phyloP scores from a whole-genome alignment of 2,329 filamentous ascomycete species.

The Penicillium occitanis region DNA sequence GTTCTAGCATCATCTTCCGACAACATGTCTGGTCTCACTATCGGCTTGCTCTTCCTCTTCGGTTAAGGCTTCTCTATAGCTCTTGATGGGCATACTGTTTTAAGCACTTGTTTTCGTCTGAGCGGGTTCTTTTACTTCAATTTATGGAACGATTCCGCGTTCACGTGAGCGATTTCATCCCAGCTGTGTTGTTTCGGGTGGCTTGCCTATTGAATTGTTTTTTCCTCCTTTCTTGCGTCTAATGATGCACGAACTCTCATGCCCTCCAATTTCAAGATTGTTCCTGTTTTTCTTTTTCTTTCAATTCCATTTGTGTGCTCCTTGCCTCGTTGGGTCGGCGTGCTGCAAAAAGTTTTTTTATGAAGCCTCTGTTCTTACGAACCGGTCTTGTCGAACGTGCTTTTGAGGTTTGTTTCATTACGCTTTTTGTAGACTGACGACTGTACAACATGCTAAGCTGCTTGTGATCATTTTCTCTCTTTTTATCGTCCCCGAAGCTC shows the following conservation, averaged over 20 bases:
- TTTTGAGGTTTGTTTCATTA: slow-evolving; percentile 35
- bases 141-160: slow-evolving; percentile 31
- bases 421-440: slow-evolving; percentile 35
- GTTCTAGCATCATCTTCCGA: slow-evolving; percentile 43
- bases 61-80: slow-evolving; percentile 41
- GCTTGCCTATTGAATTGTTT: slow-evolving; percentile 22
- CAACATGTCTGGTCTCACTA: slow-evolving; percentile 44
- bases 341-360: slow-evolving; percentile 47
- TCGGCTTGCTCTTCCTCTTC: slow-evolving; percentile 39
- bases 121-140: slow-evolving; percentile 38
- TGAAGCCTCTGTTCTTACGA: slow-evolving; percentile 32
- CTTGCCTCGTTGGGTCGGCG: slow-evolving; percentile 45
- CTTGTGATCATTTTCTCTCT: slow-evolving; percentile 23
- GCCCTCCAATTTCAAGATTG: slow-evolving; percentile 19
- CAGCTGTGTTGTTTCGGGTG: slow-evolving; percentile 22
- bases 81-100: slow-evolving; percentile 43
- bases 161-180: slow-evolving; percentile 22
- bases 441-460: slow-evolving; percentile 36
- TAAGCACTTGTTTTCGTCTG: slow-evolving; percentile 44
- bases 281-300: slow-evolving; percentile 13
- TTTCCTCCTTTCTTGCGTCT: slow-evolving; percentile 33
- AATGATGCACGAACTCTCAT: slow-evolving; percentile 38
- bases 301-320: slow-evolving; percentile 31
- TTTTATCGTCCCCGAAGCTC: slow-evolving; percentile 10
- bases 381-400: slow-evolving; percentile 42